Evolutionary conservation across 2,329 filamentous ascomycete species (phyloP).

Genomic region (Rutstroemia sp.): DNA sequence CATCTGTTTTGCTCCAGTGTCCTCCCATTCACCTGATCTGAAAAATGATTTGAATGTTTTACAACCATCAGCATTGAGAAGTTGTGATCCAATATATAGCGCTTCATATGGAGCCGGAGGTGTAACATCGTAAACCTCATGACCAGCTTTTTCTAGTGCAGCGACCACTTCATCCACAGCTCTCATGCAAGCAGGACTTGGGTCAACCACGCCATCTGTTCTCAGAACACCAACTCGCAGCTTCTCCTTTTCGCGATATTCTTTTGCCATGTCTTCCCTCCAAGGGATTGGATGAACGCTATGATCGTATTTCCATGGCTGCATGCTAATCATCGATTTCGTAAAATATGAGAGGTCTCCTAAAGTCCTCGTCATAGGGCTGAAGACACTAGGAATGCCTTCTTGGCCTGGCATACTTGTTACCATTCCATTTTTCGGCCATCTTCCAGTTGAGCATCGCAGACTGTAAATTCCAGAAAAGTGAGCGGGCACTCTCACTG

Average conservation of each 20-base stretch:
- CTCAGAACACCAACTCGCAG: constrained; percentile 70
- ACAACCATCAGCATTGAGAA: constrained; percentile 81
- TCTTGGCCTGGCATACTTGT: constrained; percentile 93
- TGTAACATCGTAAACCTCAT: constrained; percentile 61
- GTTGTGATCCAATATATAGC: constrained; percentile 66
- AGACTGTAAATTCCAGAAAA: constrained; percentile 86
- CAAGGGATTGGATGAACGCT: constrained; percentile 80
- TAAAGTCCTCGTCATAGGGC: constrained; percentile 83
- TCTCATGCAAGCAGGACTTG: constrained; percentile 74
- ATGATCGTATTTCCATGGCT: constrained; percentile 85
- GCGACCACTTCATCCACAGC: constrained; percentile 64
- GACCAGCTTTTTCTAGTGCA: constrained; percentile 64
- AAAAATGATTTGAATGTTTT: constrained; percentile 72
- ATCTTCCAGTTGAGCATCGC: constrained; percentile 80
- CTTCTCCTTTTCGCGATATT: constrained; percentile 52
- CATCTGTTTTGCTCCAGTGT: constrained; percentile 70
- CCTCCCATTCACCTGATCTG: constrained; percentile 69
- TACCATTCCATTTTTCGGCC: constrained; percentile 76
- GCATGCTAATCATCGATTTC: constrained; percentile 66
- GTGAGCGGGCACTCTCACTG: constrained; percentile 78
- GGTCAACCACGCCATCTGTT: constrained; percentile 77
- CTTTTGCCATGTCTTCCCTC: constrained; percentile 53
- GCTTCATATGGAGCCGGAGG: constrained; percentile 69
- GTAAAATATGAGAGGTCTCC: constrained; percentile 82
- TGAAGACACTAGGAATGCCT: constrained; percentile 81